Percentiles rank a stretch among this genome's conserved stretches.
Conservation (phyloP, 2,329 filamentous ascomycete species). For the Sporothrix globosa region DNA sequence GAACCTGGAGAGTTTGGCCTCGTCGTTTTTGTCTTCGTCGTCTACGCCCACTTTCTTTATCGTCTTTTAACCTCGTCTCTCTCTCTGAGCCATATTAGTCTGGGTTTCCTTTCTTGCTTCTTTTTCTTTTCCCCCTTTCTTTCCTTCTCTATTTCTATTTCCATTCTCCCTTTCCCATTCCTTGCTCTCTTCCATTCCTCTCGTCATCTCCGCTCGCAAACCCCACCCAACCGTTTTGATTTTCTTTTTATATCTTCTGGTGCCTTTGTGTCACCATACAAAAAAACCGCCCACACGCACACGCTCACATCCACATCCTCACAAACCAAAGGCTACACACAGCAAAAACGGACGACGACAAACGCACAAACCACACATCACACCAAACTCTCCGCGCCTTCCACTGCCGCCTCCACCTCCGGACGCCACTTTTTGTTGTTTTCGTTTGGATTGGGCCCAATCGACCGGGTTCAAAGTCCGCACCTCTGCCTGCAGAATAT, state of each 20-base stretch:
- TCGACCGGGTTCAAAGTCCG: neutral
- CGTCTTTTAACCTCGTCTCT: neutral
- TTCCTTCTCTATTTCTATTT: neutral
- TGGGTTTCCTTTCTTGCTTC: neutral
- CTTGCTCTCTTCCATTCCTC: neutral
- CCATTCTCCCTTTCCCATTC: neutral
- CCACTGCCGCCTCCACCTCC: neutral
- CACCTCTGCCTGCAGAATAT: slow-evolving; percentile 1
- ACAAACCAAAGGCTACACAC: slow-evolving; percentile 19
- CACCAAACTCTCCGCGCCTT: neutral
- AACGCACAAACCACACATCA: slow-evolving; percentile 19
- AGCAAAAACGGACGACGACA: slow-evolving; percentile 2
- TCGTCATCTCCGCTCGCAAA: neutral
- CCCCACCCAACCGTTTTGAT: slow-evolving; percentile 14
- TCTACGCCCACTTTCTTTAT: slow-evolving; percentile 12
- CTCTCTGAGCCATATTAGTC: neutral
- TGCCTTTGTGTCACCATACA: slow-evolving; percentile 2
- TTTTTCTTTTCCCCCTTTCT: neutral
- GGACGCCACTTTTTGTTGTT: neutral
- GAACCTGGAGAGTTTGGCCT: slow-evolving; percentile 2
- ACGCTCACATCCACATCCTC: slow-evolving; percentile 2
- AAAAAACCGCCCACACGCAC: slow-evolving; percentile 6
- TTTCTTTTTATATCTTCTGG: slow-evolving; percentile 12
- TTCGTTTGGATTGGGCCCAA: neutral
- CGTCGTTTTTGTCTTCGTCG: slow-evolving; percentile 15